These are phyloP conservation scores for Tetracladium marchalianum DNA, from an alignment of 495 filamentous ascomycete genomes.

Conservation along the genomic window DNA sequence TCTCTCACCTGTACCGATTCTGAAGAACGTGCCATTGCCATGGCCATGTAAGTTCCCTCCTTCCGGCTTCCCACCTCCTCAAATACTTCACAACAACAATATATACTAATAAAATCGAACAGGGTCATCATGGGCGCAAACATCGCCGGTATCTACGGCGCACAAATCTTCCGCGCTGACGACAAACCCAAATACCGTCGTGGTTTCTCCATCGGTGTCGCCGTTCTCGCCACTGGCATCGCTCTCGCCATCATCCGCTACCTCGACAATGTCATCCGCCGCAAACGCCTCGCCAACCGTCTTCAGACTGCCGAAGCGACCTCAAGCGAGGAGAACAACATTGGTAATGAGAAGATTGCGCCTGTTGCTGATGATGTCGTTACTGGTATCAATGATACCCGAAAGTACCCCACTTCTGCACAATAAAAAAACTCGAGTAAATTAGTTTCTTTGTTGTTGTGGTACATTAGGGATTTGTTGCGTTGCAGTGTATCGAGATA, in stretches of 20 bases:
- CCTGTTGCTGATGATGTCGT: too few species aligned
- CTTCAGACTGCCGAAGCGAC: too few species aligned
- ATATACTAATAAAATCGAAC: conserved; percentile 22
- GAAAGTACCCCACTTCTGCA: too few species aligned
- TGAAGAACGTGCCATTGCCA: conserved; percentile 37
- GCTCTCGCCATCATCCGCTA: conserved; percentile 17
- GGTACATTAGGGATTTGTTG: too few species aligned
- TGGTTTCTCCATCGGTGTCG: conserved; percentile 21
- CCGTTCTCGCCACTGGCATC: conserved; percentile 15
- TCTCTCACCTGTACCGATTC: conserved; percentile 36
- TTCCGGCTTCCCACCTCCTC: neutral
- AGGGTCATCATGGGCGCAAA: conserved; percentile 40
- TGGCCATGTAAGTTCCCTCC: conserved; percentile 31
- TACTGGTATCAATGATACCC: too few species aligned
- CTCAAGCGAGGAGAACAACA: too few species aligned
- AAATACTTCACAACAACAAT: conserved; percentile 15
- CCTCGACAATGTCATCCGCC: neutral
- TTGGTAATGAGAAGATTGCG: too few species aligned
- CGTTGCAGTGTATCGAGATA: too few species aligned
- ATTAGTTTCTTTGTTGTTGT: too few species aligned
- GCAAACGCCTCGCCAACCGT: too few species aligned
- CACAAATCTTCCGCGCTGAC: conserved; percentile 41
- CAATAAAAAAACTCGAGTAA: too few species aligned
- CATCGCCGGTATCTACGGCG: conserved; percentile 39
- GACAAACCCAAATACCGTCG: conserved; percentile 39